Percentiles rank a stretch among this genome's conserved stretches.
Conservation (phyloP, 495 filamentous ascomycete genomes). For the Apiosordaria backusii region DNA sequence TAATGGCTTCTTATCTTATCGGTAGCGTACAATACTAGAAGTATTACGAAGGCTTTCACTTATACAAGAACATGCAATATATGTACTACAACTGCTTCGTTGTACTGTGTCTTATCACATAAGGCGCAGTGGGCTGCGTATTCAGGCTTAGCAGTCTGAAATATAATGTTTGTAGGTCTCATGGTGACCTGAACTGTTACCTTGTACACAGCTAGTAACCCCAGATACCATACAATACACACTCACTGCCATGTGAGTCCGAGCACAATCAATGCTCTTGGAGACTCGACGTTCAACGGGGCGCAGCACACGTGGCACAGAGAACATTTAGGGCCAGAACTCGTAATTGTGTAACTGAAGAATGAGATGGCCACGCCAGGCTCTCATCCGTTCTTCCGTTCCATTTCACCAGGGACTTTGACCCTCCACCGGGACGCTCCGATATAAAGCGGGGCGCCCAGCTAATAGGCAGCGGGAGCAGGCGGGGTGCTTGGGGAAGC, state of each 20-base stretch:
- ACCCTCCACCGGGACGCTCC: not conserved
- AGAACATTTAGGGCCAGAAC: not conserved
- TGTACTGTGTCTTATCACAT: no score
- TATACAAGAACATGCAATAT: no score
- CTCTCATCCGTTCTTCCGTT: not conserved
- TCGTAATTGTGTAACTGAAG: not conserved
- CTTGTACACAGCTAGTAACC: no score
- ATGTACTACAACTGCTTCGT: no score
- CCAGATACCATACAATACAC: not conserved
- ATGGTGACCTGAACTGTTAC: no score
- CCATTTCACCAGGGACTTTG: not conserved
- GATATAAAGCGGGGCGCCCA: not conserved
- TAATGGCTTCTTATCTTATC: not conserved
- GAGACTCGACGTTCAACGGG: not conserved
- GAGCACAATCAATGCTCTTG: not conserved
- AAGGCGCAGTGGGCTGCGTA: no score
- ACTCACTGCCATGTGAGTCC: not conserved
- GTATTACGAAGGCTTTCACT: no score
- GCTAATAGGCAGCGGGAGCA: not conserved
- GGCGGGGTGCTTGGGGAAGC: not conserved
- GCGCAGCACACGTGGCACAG: not conserved
- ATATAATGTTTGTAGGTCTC: no score
- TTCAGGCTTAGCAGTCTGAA: no score
- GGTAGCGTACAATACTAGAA: not conserved
- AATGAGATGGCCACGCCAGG: not conserved